Evolutionary conservation across 805 yeast species (phyloP).

Genomic region (Sporopachydermia lactativora): DNA sequence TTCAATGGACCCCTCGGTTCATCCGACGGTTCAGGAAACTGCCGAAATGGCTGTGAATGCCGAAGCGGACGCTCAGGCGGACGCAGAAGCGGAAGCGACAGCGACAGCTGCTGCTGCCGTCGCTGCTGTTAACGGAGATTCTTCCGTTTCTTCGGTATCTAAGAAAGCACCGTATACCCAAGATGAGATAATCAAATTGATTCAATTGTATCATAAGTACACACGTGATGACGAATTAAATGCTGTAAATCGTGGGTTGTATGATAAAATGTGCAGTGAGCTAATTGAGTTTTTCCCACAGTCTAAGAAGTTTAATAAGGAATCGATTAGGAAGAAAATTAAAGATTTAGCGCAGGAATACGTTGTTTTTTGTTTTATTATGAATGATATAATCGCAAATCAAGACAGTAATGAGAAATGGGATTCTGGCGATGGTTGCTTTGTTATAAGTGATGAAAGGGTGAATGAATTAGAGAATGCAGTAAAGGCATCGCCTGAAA

Average conservation of each 20-base stretch:
- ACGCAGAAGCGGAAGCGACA: not conserved
- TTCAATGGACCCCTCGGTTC: no score
- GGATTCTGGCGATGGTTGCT: slow-evolving; percentile 1
- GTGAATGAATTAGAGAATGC: not conserved
- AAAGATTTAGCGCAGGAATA: not conserved
- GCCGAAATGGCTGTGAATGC: no score
- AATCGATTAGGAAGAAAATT: slow-evolving; percentile 1
- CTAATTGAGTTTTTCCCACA: not conserved
- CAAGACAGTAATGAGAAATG: not conserved
- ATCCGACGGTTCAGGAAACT: no score
- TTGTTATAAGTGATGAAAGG: not conserved
- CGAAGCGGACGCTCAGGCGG: no score
- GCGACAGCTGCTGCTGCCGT: not conserved
- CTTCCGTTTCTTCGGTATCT: not conserved
- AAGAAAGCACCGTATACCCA: not conserved
- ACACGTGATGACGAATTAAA: not conserved
- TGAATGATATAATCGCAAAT: not conserved
- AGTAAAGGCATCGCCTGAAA: not conserved
- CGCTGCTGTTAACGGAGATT: no score
- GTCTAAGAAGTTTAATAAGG: not conserved
- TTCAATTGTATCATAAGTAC: slow-evolving; percentile 1
- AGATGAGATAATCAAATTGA: not conserved
- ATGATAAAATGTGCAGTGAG: not conserved
- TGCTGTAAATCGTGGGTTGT: slow-evolving; percentile 1
- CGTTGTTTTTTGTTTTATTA: not conserved